Conservation (phyloP, 352 stramenopile genomes). For the Phytophthora palmivora region DNA sequence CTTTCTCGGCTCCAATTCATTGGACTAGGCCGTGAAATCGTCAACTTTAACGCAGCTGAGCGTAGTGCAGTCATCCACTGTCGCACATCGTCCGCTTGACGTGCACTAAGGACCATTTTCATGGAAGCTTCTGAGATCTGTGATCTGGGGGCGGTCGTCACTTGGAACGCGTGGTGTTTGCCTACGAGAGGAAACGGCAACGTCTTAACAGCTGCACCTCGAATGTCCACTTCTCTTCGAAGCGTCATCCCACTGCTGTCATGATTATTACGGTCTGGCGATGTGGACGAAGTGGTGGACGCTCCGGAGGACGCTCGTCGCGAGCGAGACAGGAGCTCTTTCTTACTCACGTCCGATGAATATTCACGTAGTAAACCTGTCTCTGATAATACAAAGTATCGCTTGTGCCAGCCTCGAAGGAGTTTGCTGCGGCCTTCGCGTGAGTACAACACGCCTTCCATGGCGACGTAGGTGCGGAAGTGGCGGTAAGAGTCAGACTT, state of each 20-base stretch:
- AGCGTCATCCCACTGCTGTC: conserved; percentile 55
- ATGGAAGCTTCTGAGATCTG: conserved; percentile 3
- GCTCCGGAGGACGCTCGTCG: conserved; percentile 17
- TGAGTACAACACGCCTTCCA: conserved; percentile 69
- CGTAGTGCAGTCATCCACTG: conserved; percentile 55
- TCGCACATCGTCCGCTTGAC: conserved; percentile 49
- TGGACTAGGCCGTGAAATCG: conserved; percentile 14
- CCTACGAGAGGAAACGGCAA: conserved; percentile 61
- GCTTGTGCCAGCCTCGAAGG: conserved; percentile 72
- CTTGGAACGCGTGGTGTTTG: conserved; percentile 64
- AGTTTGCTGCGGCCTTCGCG: conserved; percentile 60
- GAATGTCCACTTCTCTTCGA: conserved; percentile 50
- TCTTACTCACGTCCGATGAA: conserved; percentile 31
- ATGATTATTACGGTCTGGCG: conserved; percentile 10
- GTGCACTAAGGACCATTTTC: conserved; percentile 56
- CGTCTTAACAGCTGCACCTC: conserved; percentile 41
- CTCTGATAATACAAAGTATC: conserved; percentile 68
- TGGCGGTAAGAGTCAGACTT: background rate
- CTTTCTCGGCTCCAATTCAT: conserved; percentile 25
- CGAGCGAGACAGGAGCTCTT: conserved; percentile 15
- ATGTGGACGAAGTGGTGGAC: conserved; percentile 13
- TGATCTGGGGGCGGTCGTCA: conserved; percentile 32
- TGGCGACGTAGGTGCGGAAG: conserved; percentile 9
- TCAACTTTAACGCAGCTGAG: conserved; percentile 22
- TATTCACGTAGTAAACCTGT: conserved; percentile 62